Conservation (phyloP, 106 monocot genomes). For the Phalaenopsis equestris region DNA sequence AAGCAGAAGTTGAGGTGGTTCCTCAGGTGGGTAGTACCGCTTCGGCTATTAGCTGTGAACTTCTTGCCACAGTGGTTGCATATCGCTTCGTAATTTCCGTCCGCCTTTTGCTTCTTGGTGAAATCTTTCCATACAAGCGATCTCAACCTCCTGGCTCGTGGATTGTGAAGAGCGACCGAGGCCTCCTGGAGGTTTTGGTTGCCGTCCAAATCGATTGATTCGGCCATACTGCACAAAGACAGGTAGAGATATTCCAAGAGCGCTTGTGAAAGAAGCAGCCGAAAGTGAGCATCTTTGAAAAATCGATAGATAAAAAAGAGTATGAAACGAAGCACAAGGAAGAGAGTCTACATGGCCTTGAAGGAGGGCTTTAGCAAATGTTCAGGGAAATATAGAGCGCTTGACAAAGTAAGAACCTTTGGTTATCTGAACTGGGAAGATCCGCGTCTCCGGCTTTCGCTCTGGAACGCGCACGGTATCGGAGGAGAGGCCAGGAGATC, state of each 20-base stretch:
- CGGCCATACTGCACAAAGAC: slow-evolving; percentile 3
- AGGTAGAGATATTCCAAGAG: background rate
- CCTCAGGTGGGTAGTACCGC: slow-evolving; percentile 69
- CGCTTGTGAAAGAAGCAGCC: background rate
- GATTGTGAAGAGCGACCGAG: background rate
- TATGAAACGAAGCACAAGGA: background rate
- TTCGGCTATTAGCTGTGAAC: slow-evolving; percentile 65
- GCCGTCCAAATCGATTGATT: slow-evolving; percentile 6
- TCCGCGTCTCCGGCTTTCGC: background rate
- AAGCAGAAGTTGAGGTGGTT: slow-evolving; percentile 63
- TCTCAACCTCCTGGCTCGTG: slow-evolving; percentile 22
- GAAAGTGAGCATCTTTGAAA: background rate
- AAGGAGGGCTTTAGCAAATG: background rate
- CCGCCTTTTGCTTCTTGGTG: slow-evolving; percentile 54
- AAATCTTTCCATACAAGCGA: slow-evolving; percentile 85
- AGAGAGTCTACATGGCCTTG: background rate
- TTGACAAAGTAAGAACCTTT: background rate
- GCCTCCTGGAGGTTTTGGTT: background rate
- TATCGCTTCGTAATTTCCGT: slow-evolving; percentile 55
- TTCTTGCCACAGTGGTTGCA: slow-evolving; percentile 81
- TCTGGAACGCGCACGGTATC: background rate
- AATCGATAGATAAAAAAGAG: background rate
- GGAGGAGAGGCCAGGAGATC: slow-evolving; percentile 1
- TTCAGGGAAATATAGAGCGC: no score
- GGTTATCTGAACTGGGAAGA: background rate